Evolutionary conservation across 495 filamentous ascomycete species (phyloP).

Genomic region (Tuber indicum): DNA sequence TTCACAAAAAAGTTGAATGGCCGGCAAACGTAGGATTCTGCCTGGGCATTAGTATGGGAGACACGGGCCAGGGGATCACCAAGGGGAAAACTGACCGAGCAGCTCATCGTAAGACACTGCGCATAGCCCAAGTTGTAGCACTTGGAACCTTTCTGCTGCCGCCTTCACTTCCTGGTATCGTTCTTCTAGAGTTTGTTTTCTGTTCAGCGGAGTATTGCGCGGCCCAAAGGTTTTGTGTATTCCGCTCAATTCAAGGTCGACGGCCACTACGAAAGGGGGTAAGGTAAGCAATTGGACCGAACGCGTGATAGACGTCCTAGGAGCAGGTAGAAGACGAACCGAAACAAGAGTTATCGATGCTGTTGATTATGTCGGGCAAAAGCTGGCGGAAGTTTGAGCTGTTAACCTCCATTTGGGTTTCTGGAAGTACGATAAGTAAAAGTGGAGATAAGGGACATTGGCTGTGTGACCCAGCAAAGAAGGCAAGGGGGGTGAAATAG

Average conservation of each 20-base stretch:
- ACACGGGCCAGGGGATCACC: conserved; percentile 9
- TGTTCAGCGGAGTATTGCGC: conserved; percentile 30
- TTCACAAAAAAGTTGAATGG: conserved; percentile 66
- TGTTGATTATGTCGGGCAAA: conserved; percentile 55
- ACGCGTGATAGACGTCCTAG: not conserved
- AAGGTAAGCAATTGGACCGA: not conserved
- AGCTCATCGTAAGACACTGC: conserved; percentile 14
- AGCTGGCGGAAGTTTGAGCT: conserved; percentile 49
- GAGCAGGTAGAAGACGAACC: conserved; percentile 34
- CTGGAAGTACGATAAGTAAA: no score
- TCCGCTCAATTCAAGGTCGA: conserved; percentile 75
- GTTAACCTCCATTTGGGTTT: conserved; percentile 60
- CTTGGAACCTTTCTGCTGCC: conserved; percentile 63
- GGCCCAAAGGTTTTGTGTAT: conserved; percentile 46
- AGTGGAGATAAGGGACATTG: not conserved
- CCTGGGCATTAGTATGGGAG: not conserved
- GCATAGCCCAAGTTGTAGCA: conserved; percentile 66
- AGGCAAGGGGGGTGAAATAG: not conserved
- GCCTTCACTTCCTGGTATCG: conserved; percentile 59
- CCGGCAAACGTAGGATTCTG: conserved; percentile 54
- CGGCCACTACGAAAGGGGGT: conserved; percentile 47
- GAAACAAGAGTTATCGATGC: conserved; percentile 57
- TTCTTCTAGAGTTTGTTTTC: conserved; percentile 52
- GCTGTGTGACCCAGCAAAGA: no score
- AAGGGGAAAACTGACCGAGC: conserved; percentile 9